Percentiles rank a stretch among this genome's conserved stretches.
Conservation (phyloP, 1,284 basidiomycete genomes). For the Neonothopanus nambi region DNA sequence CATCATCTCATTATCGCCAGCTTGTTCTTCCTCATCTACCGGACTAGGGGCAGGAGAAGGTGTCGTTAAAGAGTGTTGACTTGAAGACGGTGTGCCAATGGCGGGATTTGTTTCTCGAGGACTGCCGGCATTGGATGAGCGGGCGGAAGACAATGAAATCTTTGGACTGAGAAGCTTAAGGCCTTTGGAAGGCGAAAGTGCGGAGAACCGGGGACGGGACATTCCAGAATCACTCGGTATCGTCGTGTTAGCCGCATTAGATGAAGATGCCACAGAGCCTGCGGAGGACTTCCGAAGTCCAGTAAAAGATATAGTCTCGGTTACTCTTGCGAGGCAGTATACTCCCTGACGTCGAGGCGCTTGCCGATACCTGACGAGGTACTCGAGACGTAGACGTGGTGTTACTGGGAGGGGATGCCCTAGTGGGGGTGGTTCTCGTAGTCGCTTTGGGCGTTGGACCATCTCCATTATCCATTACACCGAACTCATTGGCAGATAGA, state of each 20-base stretch:
- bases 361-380: conserved; percentile 64
- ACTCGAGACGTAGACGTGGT: conserved; percentile 51
- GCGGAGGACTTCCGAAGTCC: conserved; percentile 79
- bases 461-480: conserved; percentile 66
- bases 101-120: conserved; percentile 54
- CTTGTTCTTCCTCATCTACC: conserved; percentile 87
- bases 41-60: conserved; percentile 76
- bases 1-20: conserved; percentile 97
- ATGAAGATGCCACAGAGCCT: conserved; percentile 67
- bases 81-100: conserved; percentile 67
- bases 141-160: conserved; percentile 59
- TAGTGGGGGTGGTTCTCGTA: conserved; percentile 39
- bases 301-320: conserved; percentile 74
- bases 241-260: conserved; percentile 43
- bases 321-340: conserved; percentile 59
- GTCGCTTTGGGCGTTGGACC: conserved; percentile 40
- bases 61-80: conserved; percentile 74
- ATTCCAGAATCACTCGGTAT: conserved; percentile 35
- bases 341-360: conserved; percentile 41
- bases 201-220: conserved; percentile 68
- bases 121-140: conserved; percentile 51
- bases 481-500: conserved; percentile 70
- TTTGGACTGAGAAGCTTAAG: conserved; percentile 80
- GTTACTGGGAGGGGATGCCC: conserved; percentile 55
- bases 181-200: conserved; percentile 79